phyloP scores from a whole-genome alignment of 1,284 basidiomycete genomes.

The Pyrrhoderma noxium region DNA sequence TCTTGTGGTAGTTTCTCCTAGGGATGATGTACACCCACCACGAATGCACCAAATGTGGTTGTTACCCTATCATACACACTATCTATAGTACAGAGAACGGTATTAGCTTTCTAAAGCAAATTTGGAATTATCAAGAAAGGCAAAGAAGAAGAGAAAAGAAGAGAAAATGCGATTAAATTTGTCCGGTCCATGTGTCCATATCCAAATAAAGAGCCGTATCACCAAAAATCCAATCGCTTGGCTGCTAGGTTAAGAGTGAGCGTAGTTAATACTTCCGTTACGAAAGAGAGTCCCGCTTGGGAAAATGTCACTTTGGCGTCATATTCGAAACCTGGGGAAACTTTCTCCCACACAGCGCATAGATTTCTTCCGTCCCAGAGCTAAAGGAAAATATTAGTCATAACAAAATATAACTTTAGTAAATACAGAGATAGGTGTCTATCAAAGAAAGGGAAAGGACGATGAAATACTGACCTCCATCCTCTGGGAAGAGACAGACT shows the following conservation, averaged over 20 bases:
- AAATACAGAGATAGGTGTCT: slow-evolving; percentile 5
- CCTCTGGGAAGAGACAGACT: slow-evolving; percentile 39
- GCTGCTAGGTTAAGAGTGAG: slow-evolving; percentile 17
- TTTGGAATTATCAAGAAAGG: no score
- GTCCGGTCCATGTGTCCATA: no score
- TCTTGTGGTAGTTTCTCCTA: no score
- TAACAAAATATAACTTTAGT: neutral
- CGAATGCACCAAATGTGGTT: no score
- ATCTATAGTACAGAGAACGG: no score
- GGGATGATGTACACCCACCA: no score
- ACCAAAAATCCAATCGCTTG: slow-evolving; percentile 15
- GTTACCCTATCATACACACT: no score
- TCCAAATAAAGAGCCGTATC: neutral
- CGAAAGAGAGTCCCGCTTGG: slow-evolving; percentile 5
- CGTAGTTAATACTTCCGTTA: slow-evolving; percentile 19
- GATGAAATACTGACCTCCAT: slow-evolving; percentile 48
- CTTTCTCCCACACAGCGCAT: slow-evolving; percentile 17
- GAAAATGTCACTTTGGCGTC: slow-evolving; percentile 17
- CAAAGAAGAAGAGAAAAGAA: no score
- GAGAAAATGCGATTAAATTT: no score
- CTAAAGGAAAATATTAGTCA: slow-evolving; percentile 3
- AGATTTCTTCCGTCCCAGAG: slow-evolving; percentile 16
- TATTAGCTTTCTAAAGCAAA: no score
- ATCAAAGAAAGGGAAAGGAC: slow-evolving; percentile 18
- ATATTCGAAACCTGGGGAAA: slow-evolving; percentile 12